These are phyloP conservation scores for Bombardia bombarda DNA, from an alignment of 495 filamentous ascomycete species.

Conservation along the genomic window DNA sequence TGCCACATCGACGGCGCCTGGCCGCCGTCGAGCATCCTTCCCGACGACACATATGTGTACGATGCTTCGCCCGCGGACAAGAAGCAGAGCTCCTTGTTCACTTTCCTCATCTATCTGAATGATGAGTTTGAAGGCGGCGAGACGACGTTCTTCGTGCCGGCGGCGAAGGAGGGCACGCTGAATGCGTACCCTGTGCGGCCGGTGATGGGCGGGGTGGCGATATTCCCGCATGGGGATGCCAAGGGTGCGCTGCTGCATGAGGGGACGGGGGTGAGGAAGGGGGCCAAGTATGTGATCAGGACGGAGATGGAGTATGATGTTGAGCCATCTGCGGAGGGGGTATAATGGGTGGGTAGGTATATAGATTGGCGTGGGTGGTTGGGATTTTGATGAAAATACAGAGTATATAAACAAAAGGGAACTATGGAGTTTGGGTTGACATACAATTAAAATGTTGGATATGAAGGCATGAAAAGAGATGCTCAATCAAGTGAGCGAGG, in stretches of 20 bases:
- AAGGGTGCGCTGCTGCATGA: slow-evolving; percentile 37
- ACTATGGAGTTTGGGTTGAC: no score
- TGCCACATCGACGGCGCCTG: slow-evolving; percentile 41
- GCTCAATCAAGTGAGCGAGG: no score
- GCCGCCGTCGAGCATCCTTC: slow-evolving; percentile 35
- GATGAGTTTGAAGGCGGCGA: slow-evolving; percentile 45
- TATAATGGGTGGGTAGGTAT: no score
- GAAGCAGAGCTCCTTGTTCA: slow-evolving; percentile 41
- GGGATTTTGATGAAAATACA: no score
- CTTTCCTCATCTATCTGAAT: slow-evolving; percentile 44
- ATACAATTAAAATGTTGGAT: no score
- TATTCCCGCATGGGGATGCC: slow-evolving; percentile 42
- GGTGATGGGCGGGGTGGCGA: slow-evolving; percentile 34
- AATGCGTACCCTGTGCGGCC: slow-evolving; percentile 42
- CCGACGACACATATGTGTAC: slow-evolving; percentile 36
- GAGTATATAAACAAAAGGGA: no score
- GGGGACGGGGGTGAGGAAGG: slow-evolving; percentile 38
- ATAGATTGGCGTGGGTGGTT: no score
- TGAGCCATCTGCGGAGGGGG: no score
- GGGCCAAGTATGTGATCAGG: slow-evolving; percentile 40
- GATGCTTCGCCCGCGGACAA: slow-evolving; percentile 32
- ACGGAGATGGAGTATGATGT: slow-evolving; percentile 43
- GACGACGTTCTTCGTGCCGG: slow-evolving; percentile 42
- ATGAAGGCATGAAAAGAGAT: no score
- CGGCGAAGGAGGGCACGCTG: slow-evolving; percentile 32